Percentiles rank a stretch among this genome's conserved stretches.
These are phyloP conservation scores for Neospora caninum DNA, from an alignment of 169 alveolate species.

Conservation along the genomic window DNA sequence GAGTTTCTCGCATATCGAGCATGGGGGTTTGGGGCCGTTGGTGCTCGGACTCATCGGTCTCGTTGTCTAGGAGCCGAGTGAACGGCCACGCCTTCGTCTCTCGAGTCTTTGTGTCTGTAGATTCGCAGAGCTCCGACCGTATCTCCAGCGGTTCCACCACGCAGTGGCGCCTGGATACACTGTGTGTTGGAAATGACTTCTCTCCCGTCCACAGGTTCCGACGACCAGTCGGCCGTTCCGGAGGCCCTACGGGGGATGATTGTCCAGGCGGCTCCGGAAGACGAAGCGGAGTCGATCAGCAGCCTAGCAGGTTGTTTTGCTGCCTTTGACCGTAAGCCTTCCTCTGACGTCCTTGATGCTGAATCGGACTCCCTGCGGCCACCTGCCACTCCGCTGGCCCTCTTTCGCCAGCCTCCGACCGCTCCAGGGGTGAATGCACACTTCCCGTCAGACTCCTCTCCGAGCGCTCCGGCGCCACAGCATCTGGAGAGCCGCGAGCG, in stretches of 20 bases:
- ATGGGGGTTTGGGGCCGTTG: not conserved
- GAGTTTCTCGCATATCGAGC: not conserved
- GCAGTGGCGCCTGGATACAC: not conserved
- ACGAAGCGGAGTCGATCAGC: not conserved
- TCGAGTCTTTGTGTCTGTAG: not conserved
- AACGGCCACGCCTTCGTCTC: not conserved
- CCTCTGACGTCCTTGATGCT: no score
- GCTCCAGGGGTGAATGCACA: no score
- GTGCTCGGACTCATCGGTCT: not conserved
- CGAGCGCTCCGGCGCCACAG: no score
- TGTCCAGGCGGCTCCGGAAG: not conserved
- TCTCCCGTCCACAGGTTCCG: not conserved
- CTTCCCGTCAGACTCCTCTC: no score
- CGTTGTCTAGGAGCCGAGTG: not conserved
- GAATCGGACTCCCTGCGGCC: not conserved
- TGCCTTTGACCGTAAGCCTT: no score
- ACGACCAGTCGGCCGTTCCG: not conserved
- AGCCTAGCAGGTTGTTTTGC: no score
- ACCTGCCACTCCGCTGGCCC: not conserved
- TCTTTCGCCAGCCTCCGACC: not conserved
- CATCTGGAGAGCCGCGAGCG: no score
- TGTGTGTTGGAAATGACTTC: not conserved
- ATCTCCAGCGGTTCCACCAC: not conserved
- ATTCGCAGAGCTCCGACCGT: not conserved
- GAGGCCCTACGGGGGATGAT: not conserved